Evolutionary conservation across 352 stramenopile genomes (phyloP), one percentile per base, ranked within the genome.

Genomic region (Pythium monospermum): DNA sequence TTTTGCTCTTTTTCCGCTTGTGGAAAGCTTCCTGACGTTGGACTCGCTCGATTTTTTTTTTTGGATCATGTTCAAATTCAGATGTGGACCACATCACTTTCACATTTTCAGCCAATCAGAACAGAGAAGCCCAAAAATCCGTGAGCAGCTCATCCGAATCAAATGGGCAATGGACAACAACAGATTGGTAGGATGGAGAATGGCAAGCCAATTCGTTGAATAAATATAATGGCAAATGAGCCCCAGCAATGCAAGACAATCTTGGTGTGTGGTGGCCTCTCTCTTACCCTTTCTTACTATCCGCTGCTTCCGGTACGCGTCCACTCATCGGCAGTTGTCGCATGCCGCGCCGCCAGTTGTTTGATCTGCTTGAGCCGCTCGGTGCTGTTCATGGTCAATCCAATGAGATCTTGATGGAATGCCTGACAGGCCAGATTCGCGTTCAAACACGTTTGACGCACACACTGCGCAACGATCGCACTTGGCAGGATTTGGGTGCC

Each of bases 351-450:
- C 0, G 71, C 74, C 21, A 94, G 69, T 44, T 91, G 82, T 48
- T 91, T 90, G 65, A 94, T 94, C 58, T 94, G 84, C 66, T 91
- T 91, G 39, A 94, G 57, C 3, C 84, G 80, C 42, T 91, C 84
- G 51, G 91, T 82, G 55, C 71, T 85, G 44, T 94, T 92, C 38
- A 87, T 62, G 2, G 72, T 60, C 48, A 90, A 93, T 15, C 83
- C 84, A 22, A 92, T 69, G 23, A 87, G 73, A 36, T 92, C 80
- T 41, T 94, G 82, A 50, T 94, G 82, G 46, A 87, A 85, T 12
- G 80, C 75, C 31, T 90, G 81, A 33, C 83, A 94, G 41, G 82
- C 82, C 23, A 92, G 43, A 58, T 92, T 94, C 6, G 83, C 83
- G 45, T 94, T 92, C 32, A 94, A 38, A 44, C 75, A 86, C 32